Evolutionary conservation across 1,139 yeast species (phyloP).

Genomic region (Meyerozyma elateridarum): DNA sequence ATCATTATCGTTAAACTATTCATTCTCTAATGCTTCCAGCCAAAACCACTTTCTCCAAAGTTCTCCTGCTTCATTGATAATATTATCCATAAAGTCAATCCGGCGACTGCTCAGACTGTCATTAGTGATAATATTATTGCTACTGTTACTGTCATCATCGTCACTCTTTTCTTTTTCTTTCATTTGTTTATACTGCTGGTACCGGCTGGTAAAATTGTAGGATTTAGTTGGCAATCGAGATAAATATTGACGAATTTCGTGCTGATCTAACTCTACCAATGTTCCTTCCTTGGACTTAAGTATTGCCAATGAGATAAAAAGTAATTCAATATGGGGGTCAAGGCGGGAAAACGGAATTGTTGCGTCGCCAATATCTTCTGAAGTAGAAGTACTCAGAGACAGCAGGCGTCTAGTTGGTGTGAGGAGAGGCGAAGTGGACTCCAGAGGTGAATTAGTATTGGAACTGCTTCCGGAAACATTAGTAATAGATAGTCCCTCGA

Average conservation of each 20-base stretch:
- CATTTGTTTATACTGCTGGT: constrained; percentile 30
- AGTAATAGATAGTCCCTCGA: constrained; percentile 20
- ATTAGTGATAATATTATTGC: constrained; percentile 30
- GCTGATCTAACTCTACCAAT: constrained; percentile 80
- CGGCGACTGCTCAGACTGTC: constrained; percentile 30
- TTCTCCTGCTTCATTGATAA: constrained; percentile 78
- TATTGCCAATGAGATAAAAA: constrained; percentile 74
- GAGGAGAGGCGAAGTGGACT: constrained; percentile 1
- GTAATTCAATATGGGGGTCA: constrained; percentile 74
- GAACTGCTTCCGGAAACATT: constrained; percentile 3
- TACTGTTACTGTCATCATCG: constrained; percentile 12
- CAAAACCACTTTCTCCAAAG: constrained; percentile 86
- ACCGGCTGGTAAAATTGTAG: constrained; percentile 28
- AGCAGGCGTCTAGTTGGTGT: constrained; percentile 2
- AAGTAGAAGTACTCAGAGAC: constrained; percentile 6
- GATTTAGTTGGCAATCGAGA: constrained; percentile 49
- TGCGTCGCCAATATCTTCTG: constrained; percentile 7
- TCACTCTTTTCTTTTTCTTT: constrained; percentile 15
- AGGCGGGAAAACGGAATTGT: constrained; percentile 58
- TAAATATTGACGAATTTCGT: constrained; percentile 78
- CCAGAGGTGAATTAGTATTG: constrained; percentile 2
- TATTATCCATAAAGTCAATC: constrained; percentile 61
- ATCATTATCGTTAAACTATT: constrained; percentile 9
- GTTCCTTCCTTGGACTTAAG: constrained; percentile 76
- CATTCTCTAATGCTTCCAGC: constrained; percentile 58